Percentiles rank a stretch among this genome's conserved stretches.
Conservation (phyloP, 2,329 filamentous ascomycete species). For the Cladorrhinum sp. region DNA sequence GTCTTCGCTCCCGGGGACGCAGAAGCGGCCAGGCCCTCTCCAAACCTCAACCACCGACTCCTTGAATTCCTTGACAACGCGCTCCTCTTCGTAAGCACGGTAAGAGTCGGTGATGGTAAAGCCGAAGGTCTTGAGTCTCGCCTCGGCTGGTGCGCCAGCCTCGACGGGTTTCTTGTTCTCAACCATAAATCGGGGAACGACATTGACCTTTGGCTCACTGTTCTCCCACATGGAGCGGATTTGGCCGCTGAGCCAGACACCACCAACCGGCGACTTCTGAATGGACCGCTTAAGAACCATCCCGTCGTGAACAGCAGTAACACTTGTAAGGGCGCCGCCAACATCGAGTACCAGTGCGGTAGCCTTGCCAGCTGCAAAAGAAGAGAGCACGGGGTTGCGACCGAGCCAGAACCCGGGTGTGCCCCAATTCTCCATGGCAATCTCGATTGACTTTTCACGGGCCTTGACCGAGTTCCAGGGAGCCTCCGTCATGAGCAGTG, state of each 20-base stretch:
- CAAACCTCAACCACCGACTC: slow-evolving; percentile 95
- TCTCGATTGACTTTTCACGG: slow-evolving; percentile 90
- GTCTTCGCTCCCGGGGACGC: slow-evolving; percentile 69
- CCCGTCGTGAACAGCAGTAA: slow-evolving; percentile 90
- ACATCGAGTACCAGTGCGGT: slow-evolving; percentile 91
- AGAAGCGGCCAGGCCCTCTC: slow-evolving; percentile 72
- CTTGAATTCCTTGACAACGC: slow-evolving; percentile 92
- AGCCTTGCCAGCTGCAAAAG: slow-evolving; percentile 89
- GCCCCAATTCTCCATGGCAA: slow-evolving; percentile 96
- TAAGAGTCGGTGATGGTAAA: slow-evolving; percentile 65
- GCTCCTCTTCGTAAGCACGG: slow-evolving; percentile 82
- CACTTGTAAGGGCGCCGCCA: slow-evolving; percentile 81
- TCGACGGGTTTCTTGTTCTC: slow-evolving; percentile 86
- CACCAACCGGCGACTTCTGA: slow-evolving; percentile 79
- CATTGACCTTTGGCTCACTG: slow-evolving; percentile 65
- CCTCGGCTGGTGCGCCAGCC: slow-evolving; percentile 75
- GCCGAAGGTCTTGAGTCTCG: slow-evolving; percentile 67
- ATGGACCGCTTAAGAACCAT: slow-evolving; percentile 90
- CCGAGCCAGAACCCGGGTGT: slow-evolving; percentile 92
- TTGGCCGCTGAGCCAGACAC: slow-evolving; percentile 86
- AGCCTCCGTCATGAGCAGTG: slow-evolving; percentile 88
- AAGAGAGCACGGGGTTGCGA: slow-evolving; percentile 81
- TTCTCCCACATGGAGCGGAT: slow-evolving; percentile 75
- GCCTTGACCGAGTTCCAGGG: slow-evolving; percentile 87
- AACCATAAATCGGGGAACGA: slow-evolving; percentile 84